These are phyloP conservation scores for Pichia rugopelliculosa DNA, from an alignment of 805 yeast genomes.

Conservation along the genomic window DNA sequence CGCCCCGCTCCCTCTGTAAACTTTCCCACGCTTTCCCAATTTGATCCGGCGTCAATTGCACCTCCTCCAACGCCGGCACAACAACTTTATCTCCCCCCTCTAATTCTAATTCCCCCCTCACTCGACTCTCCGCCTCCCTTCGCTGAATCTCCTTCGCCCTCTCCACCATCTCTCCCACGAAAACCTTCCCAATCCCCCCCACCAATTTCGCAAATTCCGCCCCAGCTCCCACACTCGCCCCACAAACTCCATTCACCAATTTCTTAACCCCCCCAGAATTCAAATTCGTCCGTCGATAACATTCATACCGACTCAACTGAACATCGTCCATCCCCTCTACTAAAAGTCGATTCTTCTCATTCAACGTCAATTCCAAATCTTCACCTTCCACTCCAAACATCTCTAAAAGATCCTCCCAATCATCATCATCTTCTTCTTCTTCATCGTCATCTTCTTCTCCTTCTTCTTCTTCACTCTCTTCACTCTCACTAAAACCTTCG, in stretches of 20 bases:
- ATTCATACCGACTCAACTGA: conserved; percentile 83
- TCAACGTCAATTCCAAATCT: neutral
- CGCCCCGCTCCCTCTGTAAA: neutral
- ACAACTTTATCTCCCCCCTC: too few species aligned
- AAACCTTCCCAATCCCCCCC: neutral
- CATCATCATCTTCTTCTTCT: neutral
- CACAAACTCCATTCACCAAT: conserved; percentile 68
- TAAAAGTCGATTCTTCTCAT: conserved; percentile 54
- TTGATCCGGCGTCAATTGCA: neutral
- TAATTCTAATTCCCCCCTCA: too few species aligned
- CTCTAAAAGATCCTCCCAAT: conserved; percentile 22
- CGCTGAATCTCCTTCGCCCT: neutral
- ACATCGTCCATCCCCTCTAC: conserved; percentile 69
- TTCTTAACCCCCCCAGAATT: conserved; percentile 72
- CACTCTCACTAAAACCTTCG: too few species aligned
- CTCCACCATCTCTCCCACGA: neutral
- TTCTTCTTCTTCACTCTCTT: conserved; percentile 1
- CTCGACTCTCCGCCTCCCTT: neutral
- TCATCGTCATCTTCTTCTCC: conserved; percentile 1
- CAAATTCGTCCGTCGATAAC: conserved; percentile 70
- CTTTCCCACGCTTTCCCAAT: neutral
- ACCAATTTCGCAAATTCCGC: neutral
- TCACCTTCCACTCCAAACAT: conserved; percentile 13
- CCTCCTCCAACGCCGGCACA: too few species aligned
- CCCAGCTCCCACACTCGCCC: conserved; percentile 44